phyloP scores from a whole-genome alignment of 306 rosid species.

The Sesbania bispinosa region DNA sequence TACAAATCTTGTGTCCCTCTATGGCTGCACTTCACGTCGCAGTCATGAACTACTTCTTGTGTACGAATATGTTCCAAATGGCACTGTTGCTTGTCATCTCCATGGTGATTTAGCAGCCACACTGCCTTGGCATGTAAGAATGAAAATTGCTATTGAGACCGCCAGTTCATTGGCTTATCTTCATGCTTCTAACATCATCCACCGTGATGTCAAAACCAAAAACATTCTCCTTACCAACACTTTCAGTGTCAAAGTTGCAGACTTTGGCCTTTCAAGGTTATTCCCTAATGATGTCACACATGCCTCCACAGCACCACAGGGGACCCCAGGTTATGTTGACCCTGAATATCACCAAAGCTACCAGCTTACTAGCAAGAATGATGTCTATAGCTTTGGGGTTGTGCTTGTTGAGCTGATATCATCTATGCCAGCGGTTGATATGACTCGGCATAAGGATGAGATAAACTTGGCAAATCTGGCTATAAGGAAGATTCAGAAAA shows the following conservation, averaged over 20 bases:
- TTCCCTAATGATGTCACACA: slow-evolving; percentile 59
- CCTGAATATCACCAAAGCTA: slow-evolving; percentile 68
- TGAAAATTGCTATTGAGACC: slow-evolving; percentile 68
- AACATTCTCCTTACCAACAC: slow-evolving; percentile 61
- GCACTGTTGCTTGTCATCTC: slow-evolving; percentile 75
- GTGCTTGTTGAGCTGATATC: slow-evolving; percentile 67
- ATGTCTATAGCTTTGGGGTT: slow-evolving; percentile 76
- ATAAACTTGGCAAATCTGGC: slow-evolving; percentile 63
- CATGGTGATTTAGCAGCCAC: slow-evolving; percentile 47
- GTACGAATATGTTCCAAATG: slow-evolving; percentile 69
- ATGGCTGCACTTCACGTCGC: slow-evolving; percentile 67
- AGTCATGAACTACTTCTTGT: slow-evolving; percentile 67
- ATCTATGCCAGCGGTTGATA: slow-evolving; percentile 64
- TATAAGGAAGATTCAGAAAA: slow-evolving; percentile 44
- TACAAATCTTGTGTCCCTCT: slow-evolving; percentile 60
- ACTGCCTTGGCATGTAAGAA: slow-evolving; percentile 53
- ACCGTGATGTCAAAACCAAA: slow-evolving; percentile 72
- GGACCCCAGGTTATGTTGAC: slow-evolving; percentile 74
- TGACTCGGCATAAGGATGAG: slow-evolving; percentile 52
- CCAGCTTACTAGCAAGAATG: slow-evolving; percentile 69
- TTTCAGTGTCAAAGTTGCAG: slow-evolving; percentile 65
- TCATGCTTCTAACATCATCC: slow-evolving; percentile 71
- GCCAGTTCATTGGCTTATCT: slow-evolving; percentile 66
- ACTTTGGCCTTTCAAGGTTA: slow-evolving; percentile 71
- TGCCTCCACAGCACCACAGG: slow-evolving; percentile 78